Percentiles rank a stretch among this genome's conserved stretches.
Evolutionary conservation across 2,329 filamentous ascomycete species (phyloP).

Genomic region (Alternaria sp.): DNA sequence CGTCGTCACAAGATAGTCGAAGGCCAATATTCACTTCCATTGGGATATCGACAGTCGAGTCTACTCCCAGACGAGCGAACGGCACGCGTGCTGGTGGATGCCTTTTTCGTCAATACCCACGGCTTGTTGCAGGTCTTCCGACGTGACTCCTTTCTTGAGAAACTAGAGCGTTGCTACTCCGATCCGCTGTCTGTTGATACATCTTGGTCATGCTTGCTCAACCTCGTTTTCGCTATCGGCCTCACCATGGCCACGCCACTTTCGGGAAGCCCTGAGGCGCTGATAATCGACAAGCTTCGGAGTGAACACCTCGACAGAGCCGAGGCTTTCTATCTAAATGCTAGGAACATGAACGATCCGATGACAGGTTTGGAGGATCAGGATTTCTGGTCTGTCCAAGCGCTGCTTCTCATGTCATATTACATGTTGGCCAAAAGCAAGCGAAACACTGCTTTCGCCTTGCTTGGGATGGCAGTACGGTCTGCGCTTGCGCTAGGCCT

Average conservation of each 20-base stretch:
- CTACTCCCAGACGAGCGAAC: slow-evolving; percentile 63
- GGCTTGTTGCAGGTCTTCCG: slow-evolving; percentile 68
- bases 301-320: slow-evolving; percentile 59
- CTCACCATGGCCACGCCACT: slow-evolving; percentile 63
- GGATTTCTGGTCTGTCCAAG: slow-evolving; percentile 70
- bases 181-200: slow-evolving; percentile 59
- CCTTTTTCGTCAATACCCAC: slow-evolving; percentile 69
- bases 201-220: slow-evolving; percentile 64
- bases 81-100: slow-evolving; percentile 61
- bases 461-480: slow-evolving; percentile 67
- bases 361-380: slow-evolving; percentile 64
- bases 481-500: slow-evolving; percentile 68
- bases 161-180: slow-evolving; percentile 61
- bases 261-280: slow-evolving; percentile 58
- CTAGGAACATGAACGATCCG: slow-evolving; percentile 59
- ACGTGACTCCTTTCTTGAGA: slow-evolving; percentile 56
- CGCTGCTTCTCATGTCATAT: slow-evolving; percentile 67
- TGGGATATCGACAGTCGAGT: slow-evolving; percentile 56
- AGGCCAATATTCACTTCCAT: slow-evolving; percentile 57
- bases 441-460: slow-evolving; percentile 67
- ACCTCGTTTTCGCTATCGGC: slow-evolving; percentile 68
- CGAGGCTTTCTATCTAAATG: slow-evolving; percentile 68
- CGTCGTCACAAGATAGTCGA: slow-evolving; percentile 64
- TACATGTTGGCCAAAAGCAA: slow-evolving; percentile 69
- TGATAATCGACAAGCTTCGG: slow-evolving; percentile 59